These are phyloP conservation scores for Diutina sp. DNA, from an alignment of 1,139 yeast species.

Conservation along the genomic window DNA sequence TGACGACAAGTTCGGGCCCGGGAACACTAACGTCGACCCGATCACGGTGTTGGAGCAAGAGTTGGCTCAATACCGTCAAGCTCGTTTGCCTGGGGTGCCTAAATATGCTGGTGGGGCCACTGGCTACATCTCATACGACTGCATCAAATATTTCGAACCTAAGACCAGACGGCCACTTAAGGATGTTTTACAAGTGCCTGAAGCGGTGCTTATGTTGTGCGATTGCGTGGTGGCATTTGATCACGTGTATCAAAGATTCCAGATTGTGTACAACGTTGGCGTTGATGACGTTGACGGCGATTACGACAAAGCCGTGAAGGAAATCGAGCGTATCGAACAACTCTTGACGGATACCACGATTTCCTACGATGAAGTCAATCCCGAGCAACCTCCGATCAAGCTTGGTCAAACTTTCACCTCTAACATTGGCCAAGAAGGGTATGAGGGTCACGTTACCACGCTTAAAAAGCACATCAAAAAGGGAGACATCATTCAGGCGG, in stretches of 20 bases:
- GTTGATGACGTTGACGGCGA: constrained; percentile 27
- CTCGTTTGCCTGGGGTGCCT: constrained; percentile 72
- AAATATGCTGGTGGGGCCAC: constrained; percentile 89
- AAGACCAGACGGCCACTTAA: constrained; percentile 61
- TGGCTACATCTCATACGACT: constrained; percentile 91
- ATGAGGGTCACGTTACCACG: constrained; percentile 63
- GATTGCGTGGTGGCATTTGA: constrained; percentile 87
- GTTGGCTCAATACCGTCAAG: constrained; percentile 49
- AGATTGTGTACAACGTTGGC: constrained; percentile 69
- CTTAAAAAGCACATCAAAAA: constrained; percentile 71
- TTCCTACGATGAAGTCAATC: constrained; percentile 19
- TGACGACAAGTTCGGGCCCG: constrained; percentile 20
- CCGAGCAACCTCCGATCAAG: constrained; percentile 59
- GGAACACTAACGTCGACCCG: constrained; percentile 53
- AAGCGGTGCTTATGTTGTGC: constrained; percentile 81
- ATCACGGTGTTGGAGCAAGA: constrained; percentile 62
- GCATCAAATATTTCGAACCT: constrained; percentile 94
- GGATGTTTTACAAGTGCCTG: constrained; percentile 78
- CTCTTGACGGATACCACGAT: constrained; percentile 28
- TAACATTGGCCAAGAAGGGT: constrained; percentile 88
- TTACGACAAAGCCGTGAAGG: constrained; percentile 41
- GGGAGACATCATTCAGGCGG: constrained; percentile 96
- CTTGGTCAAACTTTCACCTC: constrained; percentile 59
- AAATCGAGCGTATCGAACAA: constrained; percentile 45
- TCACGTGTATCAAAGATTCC: constrained; percentile 86